phyloP scores from a whole-genome alignment of 768 basidiomycete genomes.

The Tulasnella sp. region DNA sequence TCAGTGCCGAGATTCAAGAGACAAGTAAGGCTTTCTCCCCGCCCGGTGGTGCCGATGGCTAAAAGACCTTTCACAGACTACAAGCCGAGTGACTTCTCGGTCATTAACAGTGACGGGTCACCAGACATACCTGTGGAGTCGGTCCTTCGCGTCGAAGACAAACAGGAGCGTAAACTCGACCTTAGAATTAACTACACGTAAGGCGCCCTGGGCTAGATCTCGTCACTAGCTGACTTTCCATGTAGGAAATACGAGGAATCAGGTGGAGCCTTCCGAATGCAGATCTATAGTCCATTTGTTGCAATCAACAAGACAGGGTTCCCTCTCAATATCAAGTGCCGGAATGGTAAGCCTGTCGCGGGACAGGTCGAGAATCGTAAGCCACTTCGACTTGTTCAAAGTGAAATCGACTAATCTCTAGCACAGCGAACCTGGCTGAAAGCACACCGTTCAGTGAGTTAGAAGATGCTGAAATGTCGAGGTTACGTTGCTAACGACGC shows the following conservation, averaged over 20 bases:
- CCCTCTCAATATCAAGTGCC: slow-evolving; percentile 73
- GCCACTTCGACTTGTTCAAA: slow-evolving; percentile 34
- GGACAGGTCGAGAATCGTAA: slow-evolving; percentile 72
- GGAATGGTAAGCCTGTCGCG: slow-evolving; percentile 76
- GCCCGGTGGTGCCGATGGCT: not conserved
- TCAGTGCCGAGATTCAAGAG: slow-evolving; percentile 88
- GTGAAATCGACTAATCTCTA: slow-evolving; percentile 35
- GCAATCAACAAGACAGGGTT: slow-evolving; percentile 91
- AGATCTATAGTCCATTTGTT: slow-evolving; percentile 89
- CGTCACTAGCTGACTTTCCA: too few species aligned
- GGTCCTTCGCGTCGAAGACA: slow-evolving; percentile 71
- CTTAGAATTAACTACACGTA: slow-evolving; percentile 90
- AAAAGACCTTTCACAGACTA: slow-evolving; percentile 58
- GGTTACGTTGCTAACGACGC: not conserved
- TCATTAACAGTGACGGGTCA: slow-evolving; percentile 92
- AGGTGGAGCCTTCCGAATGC: slow-evolving; percentile 94
- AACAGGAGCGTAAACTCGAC: slow-evolving; percentile 72
- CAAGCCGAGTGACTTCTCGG: slow-evolving; percentile 93
- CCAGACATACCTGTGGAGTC: slow-evolving; percentile 87
- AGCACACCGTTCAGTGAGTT: slow-evolving; percentile 81
- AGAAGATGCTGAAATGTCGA: not conserved
- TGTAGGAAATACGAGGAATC: slow-evolving; percentile 75
- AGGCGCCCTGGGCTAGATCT: slow-evolving; percentile 42
- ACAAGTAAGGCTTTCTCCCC: slow-evolving; percentile 61
- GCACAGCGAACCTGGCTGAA: slow-evolving; percentile 53